Conservation (phyloP, 2,329 filamentous ascomycete species). For the Fusarium metavorans region DNA sequence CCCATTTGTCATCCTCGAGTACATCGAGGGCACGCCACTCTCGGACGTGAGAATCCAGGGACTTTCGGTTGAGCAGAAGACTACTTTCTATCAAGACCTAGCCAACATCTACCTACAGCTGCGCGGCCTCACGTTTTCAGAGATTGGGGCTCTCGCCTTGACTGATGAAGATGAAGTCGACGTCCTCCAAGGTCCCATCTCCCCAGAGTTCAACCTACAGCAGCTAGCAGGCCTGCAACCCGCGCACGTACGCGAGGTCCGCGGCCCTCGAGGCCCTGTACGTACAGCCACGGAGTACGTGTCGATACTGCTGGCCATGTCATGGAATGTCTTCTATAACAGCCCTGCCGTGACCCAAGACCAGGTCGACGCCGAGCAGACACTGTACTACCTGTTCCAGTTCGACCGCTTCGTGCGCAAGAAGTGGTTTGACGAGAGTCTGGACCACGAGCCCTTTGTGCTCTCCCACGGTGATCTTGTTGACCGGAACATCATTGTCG, state of each 20-base stretch:
- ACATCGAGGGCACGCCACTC: conserved; percentile 21
- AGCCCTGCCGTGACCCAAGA: conserved; percentile 27
- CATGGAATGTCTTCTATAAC: conserved; percentile 42
- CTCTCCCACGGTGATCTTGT: conserved; percentile 43
- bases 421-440: conserved; percentile 12
- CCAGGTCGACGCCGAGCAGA: conserved; percentile 33
- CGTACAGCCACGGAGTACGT: conserved; percentile 40
- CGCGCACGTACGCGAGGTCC: conserved; percentile 23
- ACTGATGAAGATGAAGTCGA: neutral
- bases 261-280: conserved; percentile 15
- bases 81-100: neutral
- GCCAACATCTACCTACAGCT: neutral
- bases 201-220: conserved; percentile 43
- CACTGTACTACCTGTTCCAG: conserved; percentile 38
- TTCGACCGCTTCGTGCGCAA: conserved; percentile 28
- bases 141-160: neutral
- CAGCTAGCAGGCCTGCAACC: conserved; percentile 42
- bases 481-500: conserved; percentile 34
- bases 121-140: neutral
- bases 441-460: conserved; percentile 37
- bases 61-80: neutral
- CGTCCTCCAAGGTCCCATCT: conserved; percentile 15
- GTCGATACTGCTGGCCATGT: conserved; percentile 39
- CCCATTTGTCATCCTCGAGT: conserved; percentile 38
- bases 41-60: conserved; percentile 19